Percentiles rank a stretch among this genome's conserved stretches.
These are phyloP conservation scores for Cetraspora pellucida DNA, from an alignment of 192 early-diverging fungal genomes.

Conservation along the genomic window DNA sequence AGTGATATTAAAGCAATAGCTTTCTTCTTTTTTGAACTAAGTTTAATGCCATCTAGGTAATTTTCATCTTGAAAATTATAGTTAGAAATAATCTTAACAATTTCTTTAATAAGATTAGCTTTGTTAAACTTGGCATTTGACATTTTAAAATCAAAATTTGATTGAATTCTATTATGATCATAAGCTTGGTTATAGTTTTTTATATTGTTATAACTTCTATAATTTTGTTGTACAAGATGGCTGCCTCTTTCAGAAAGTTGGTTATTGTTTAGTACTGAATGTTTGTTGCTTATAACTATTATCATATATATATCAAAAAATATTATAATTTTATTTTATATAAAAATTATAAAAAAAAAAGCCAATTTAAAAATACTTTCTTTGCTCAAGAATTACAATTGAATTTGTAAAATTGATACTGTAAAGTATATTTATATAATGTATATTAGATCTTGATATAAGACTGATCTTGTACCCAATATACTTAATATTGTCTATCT, in stretches of 20 bases:
- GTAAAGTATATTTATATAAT: constrained; percentile 88
- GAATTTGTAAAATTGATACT: constrained; percentile 83
- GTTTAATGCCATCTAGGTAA: constrained; percentile 39
- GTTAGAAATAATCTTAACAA: constrained; percentile 53
- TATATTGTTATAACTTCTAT: constrained; percentile 47
- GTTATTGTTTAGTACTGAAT: constrained; percentile 38
- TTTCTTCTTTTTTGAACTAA: constrained; percentile 52
- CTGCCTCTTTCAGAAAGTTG: constrained; percentile 56
- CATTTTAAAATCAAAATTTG: constrained; percentile 94
- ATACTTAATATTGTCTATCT: constrained; percentile 46
- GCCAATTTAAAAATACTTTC: constrained; percentile 41
- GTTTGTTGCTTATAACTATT: constrained; percentile 19
- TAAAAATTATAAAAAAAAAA: not conserved
- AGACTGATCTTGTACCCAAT: constrained; percentile 70
- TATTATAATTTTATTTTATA: not conserved
- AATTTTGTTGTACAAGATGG: constrained; percentile 48
- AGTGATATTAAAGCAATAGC: constrained; percentile 55
- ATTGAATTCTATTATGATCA: constrained; percentile 50
- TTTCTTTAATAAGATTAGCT: constrained; percentile 76
- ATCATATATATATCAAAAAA: not conserved
- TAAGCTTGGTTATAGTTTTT: constrained; percentile 43
- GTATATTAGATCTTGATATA: constrained; percentile 85
- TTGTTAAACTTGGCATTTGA: constrained; percentile 96
- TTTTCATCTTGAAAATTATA: constrained; percentile 42
- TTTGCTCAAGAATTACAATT: constrained; percentile 87